Conservation (phyloP, 495 filamentous ascomycete genomes). For the Polyplosphaeria fusca region DNA sequence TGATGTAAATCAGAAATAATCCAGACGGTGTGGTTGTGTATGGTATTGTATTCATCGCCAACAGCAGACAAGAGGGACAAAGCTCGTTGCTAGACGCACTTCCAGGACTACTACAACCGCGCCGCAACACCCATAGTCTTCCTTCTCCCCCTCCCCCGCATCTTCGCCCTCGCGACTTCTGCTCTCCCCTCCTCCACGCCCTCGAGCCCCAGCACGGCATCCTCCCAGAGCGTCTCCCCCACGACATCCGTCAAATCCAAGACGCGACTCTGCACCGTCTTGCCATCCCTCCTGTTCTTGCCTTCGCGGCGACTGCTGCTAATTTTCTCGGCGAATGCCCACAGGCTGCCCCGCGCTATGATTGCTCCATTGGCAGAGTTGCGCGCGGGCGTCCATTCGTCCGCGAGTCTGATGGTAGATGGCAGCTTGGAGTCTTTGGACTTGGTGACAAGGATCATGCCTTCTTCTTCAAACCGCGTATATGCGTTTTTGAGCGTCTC, state of each 20-base stretch:
- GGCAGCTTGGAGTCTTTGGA: constrained; percentile 56
- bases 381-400: constrained; percentile 73
- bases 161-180: constrained; percentile 6
- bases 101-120: constrained; percentile 12
- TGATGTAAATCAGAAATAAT: no score
- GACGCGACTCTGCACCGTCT: constrained; percentile 82
- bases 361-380: constrained; percentile 60
- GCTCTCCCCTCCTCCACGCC: neutral
- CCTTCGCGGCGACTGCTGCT: constrained; percentile 79
- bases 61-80: no score
- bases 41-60: no score
- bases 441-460: constrained; percentile 72
- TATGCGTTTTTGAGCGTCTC: constrained; percentile 93
- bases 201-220: constrained; percentile 11
- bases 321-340: constrained; percentile 88
- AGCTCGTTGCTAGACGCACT: no score
- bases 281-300: constrained; percentile 90
- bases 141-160: constrained; percentile 16
- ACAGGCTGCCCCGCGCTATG: constrained; percentile 67
- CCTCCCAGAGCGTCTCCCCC: constrained; percentile 47
- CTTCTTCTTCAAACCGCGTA: constrained; percentile 82
- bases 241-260: constrained; percentile 66
- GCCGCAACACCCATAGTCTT: constrained; percentile 11
- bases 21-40: no score
- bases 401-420: constrained; percentile 61